Conservation (phyloP, 2,329 filamentous ascomycete genomes). For the Thyridium curvatum region DNA sequence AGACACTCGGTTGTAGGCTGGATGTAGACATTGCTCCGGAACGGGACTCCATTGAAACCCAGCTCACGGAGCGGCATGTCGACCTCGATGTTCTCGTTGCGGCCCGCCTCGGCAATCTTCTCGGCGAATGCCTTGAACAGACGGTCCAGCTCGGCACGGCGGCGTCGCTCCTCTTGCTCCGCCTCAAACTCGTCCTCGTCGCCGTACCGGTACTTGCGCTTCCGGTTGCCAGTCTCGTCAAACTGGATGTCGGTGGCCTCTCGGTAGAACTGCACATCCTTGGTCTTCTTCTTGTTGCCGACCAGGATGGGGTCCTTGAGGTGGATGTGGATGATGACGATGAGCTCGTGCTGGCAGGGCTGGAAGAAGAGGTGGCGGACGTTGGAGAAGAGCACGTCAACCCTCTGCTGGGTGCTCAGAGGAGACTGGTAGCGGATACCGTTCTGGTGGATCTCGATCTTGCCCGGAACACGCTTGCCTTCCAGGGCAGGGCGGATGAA, state of each 20-base stretch:
- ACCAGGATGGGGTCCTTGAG: slow-evolving; percentile 97
- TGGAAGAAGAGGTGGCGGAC: slow-evolving; percentile 99
- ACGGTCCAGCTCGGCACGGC: slow-evolving; percentile 86
- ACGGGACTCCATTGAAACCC: slow-evolving; percentile 93
- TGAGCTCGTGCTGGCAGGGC: slow-evolving; percentile 90
- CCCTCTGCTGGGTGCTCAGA: slow-evolving; percentile 71
- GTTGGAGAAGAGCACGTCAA: slow-evolving; percentile 96
- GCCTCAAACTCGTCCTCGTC: slow-evolving; percentile 99
- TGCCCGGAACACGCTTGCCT: slow-evolving; percentile 91
- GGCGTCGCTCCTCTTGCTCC: slow-evolving; percentile 91
- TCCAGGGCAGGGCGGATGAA: slow-evolving; percentile 94
- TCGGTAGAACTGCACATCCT: slow-evolving; percentile 96
- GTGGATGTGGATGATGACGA: slow-evolving; percentile 97
- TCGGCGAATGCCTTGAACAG: slow-evolving; percentile 95
- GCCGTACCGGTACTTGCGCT: slow-evolving; percentile 94
- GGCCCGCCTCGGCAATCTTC: slow-evolving; percentile 93
- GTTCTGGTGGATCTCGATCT: slow-evolving; percentile 97
- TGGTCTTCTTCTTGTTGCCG: slow-evolving; percentile 95
- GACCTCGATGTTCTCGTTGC: slow-evolving; percentile 83
- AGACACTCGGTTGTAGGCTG: slow-evolving; percentile 96
- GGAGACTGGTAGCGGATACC: slow-evolving; percentile 92
- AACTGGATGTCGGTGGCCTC: slow-evolving; percentile 98
- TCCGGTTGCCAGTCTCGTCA: slow-evolving; percentile 95
- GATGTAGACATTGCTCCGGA: slow-evolving; percentile 90
- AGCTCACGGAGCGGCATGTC: slow-evolving; percentile 96